Conservation (phyloP, 2,329 filamentous ascomycete genomes). For the Beauveria medogensis region DNA sequence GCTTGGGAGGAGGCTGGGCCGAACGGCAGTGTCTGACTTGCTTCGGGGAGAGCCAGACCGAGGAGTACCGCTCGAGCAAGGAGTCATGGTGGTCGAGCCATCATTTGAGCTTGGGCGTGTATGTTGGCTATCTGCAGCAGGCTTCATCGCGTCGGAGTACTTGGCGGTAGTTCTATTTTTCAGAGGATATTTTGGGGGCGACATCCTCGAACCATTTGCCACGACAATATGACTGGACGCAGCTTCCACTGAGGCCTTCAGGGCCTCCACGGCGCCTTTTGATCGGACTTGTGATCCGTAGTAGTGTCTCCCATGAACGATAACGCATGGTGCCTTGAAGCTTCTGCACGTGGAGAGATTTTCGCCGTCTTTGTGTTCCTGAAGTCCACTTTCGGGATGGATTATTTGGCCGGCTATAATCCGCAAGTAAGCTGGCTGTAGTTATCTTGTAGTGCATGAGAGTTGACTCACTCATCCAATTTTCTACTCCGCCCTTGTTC, state of each 20-base stretch:
- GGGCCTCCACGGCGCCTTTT: slow-evolving; percentile 14
- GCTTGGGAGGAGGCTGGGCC: not conserved
- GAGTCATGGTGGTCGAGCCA: not conserved
- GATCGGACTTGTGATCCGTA: not conserved
- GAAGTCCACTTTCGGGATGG: slow-evolving; percentile 22
- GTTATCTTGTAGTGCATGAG: not conserved
- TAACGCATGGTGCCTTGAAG: slow-evolving; percentile 2
- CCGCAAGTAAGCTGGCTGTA: slow-evolving; percentile 12
- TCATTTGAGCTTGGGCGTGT: not conserved
- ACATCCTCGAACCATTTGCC: slow-evolving; percentile 15
- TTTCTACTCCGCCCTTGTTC: slow-evolving; percentile 20
- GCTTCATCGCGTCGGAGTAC: not conserved
- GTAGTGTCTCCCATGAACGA: slow-evolving; percentile 10
- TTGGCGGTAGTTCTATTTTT: not conserved
- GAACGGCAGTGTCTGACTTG: not conserved
- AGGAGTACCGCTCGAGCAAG: not conserved
- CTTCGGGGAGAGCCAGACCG: not conserved
- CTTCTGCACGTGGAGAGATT: not conserved
- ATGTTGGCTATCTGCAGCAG: not conserved
- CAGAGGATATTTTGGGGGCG: not conserved
- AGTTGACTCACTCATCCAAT: slow-evolving; percentile 29
- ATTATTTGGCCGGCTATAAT: slow-evolving; percentile 22
- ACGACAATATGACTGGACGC: slow-evolving; percentile 16
- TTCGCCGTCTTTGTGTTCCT: not conserved
- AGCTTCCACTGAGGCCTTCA: slow-evolving; percentile 22